Evolutionary conservation across 768 basidiomycete species (phyloP).

Genomic region (Boletales sp.): DNA sequence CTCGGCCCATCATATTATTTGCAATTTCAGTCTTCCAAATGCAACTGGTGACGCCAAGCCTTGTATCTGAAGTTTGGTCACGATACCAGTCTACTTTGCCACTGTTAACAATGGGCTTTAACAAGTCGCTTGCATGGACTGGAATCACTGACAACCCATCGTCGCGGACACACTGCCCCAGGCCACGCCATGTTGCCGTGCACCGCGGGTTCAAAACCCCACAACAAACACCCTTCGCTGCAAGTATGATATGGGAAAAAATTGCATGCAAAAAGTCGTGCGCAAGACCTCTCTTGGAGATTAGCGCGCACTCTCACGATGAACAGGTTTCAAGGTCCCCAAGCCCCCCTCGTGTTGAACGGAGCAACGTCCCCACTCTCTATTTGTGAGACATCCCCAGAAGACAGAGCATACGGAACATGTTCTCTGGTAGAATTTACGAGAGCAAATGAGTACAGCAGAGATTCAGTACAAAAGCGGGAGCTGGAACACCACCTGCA

Average conservation of each 20-base stretch:
- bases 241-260: conserved; percentile 42
- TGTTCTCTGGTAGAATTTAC: conserved; percentile 38
- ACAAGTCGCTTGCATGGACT: conserved; percentile 21
- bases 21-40: conserved; percentile 31
- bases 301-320: neutral
- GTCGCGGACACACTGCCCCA: conserved; percentile 32
- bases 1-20: neutral
- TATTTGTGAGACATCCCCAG: conserved; percentile 29
- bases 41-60: conserved; percentile 29
- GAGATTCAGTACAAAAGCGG: conserved; percentile 28
- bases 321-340: conserved; percentile 31
- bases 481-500: conserved; percentile 37
- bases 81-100: conserved; percentile 39
- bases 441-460: conserved; percentile 24
- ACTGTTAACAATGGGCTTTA: conserved; percentile 36
- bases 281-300: conserved; percentile 1
- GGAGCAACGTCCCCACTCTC: conserved; percentile 37
- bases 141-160: neutral
- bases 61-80: conserved; percentile 43
- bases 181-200: conserved; percentile 21
- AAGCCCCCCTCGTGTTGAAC: conserved; percentile 42
- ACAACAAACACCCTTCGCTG: conserved; percentile 40
- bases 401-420: conserved; percentile 33
- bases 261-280: conserved; percentile 37
- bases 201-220: conserved; percentile 38